phyloP scores from a whole-genome alignment of 371 early-diverging fungal species.

The Saksenaea oblongispora region DNA sequence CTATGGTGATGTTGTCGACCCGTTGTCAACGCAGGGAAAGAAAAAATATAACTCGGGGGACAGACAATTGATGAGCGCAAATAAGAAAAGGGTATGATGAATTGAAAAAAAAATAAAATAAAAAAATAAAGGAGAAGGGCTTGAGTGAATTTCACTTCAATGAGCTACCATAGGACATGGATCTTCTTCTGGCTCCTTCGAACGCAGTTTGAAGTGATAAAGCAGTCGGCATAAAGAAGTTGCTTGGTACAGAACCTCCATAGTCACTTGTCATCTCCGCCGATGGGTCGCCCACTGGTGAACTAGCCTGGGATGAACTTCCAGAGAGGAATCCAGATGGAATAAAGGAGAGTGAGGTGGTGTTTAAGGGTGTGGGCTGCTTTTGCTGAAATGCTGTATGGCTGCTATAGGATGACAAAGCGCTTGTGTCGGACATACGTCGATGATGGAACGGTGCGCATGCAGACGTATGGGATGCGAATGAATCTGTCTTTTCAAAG shows the following conservation, averaged over 20 bases:
- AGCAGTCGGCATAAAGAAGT: constrained; percentile 48
- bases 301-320: constrained; percentile 23
- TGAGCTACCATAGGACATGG: constrained; percentile 42
- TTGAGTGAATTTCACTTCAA: not conserved
- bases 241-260: constrained; percentile 4
- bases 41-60: no score
- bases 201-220: constrained; percentile 52
- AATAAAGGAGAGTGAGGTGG: constrained; percentile 25
- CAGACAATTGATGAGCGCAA: not conserved
- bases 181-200: constrained; percentile 54
- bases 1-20: not conserved
- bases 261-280: constrained; percentile 6
- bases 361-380: constrained; percentile 18
- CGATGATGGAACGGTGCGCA: constrained; percentile 53
- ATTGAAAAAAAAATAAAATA: not conserved
- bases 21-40: no score
- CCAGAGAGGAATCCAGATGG: constrained; percentile 25
- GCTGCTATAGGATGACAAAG: constrained; percentile 12
- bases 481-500: constrained; percentile 54
- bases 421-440: constrained; percentile 42
- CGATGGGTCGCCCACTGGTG: constrained; percentile 11
- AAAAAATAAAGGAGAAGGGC: not conserved
- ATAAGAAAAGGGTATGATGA: not conserved
- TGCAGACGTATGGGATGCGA: constrained; percentile 48
- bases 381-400: constrained; percentile 10